Percentiles rank a stretch among this genome's conserved stretches.
Evolutionary conservation across 2,329 filamentous ascomycete species (phyloP).

Genomic region (Penicillium decumbens): DNA sequence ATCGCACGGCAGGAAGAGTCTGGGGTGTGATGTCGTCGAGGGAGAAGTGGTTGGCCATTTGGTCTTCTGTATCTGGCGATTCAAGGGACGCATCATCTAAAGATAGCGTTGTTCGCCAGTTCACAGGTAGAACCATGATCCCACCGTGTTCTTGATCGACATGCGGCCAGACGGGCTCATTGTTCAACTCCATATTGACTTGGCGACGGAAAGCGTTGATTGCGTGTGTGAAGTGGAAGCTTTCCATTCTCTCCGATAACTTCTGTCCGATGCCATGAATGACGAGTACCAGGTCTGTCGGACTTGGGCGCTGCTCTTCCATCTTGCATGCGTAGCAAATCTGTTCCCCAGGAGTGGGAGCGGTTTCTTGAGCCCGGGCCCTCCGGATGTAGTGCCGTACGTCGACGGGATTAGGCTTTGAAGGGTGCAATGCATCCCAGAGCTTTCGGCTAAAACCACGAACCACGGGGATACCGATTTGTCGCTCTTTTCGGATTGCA

Average conservation of each 20-base stretch:
- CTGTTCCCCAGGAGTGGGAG: conserved; percentile 24
- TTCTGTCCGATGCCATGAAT: conserved; percentile 97
- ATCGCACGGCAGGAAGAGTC: conserved; percentile 85
- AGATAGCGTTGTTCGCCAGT: conserved; percentile 85
- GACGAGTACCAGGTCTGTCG: conserved; percentile 84
- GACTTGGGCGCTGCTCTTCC: conserved; percentile 61
- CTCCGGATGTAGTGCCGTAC: conserved; percentile 41
- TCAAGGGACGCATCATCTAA: conserved; percentile 73
- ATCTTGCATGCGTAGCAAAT: conserved; percentile 56
- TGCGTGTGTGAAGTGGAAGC: conserved; percentile 93
- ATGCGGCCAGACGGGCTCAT: conserved; percentile 66
- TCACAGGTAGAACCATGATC: conserved; percentile 90
- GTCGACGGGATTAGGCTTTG: conserved; percentile 40
- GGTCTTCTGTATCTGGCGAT: conserved; percentile 49
- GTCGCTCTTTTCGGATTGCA: conserved; percentile 76
- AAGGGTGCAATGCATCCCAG: conserved; percentile 71
- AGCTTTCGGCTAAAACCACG: conserved; percentile 75
- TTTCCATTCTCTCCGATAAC: conserved; percentile 87
- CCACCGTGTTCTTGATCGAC: conserved; percentile 75
- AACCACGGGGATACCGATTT: conserved; percentile 80
- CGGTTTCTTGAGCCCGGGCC: conserved; percentile 30
- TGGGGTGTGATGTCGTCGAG: conserved; percentile 88
- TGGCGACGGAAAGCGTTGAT: conserved; percentile 85
- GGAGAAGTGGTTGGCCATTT: conserved; percentile 58
- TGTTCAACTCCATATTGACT: conserved; percentile 77